phyloP scores from a whole-genome alignment of 1,284 basidiomycete genomes.

The Irpex sp. region DNA sequence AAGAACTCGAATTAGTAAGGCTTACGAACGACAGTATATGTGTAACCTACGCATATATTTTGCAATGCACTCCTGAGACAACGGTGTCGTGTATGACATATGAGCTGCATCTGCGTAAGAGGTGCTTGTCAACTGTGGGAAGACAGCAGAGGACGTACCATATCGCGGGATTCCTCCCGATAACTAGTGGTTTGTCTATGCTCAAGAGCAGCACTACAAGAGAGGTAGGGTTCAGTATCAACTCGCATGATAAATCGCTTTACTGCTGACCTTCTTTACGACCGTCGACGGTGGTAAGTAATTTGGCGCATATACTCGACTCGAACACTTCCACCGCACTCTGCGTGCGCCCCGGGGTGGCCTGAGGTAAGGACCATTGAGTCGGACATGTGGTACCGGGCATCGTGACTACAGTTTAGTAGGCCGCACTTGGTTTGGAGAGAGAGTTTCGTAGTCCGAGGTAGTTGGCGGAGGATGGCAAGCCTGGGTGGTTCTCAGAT shows the following conservation, averaged over 20 bases:
- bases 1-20: background rate
- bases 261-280: slow-evolving; percentile 51
- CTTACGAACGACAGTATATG: background rate
- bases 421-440: background rate
- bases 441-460: background rate
- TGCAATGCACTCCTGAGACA: slow-evolving; percentile 71
- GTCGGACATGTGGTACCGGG: background rate
- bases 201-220: slow-evolving; percentile 39
- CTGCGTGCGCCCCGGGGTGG: background rate
- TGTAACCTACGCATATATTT: slow-evolving; percentile 63
- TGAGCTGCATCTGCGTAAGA: slow-evolving; percentile 29
- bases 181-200: slow-evolving; percentile 57
- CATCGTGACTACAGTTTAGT: background rate
- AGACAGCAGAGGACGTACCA: slow-evolving; percentile 13
- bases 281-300: slow-evolving; percentile 54
- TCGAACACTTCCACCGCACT: background rate
- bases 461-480: too few species aligned
- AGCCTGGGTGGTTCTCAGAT: background rate
- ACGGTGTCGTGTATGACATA: slow-evolving; percentile 48
- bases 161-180: slow-evolving; percentile 55
- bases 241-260: too few species aligned
- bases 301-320: slow-evolving; percentile 58
- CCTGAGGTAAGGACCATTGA: slow-evolving; percentile 3
- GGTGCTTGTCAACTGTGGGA: background rate
- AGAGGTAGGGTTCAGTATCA: background rate